Evolutionary conservation across 2,329 filamentous ascomycete species (phyloP).

Genomic region (Clarireedia monteithiana): DNA sequence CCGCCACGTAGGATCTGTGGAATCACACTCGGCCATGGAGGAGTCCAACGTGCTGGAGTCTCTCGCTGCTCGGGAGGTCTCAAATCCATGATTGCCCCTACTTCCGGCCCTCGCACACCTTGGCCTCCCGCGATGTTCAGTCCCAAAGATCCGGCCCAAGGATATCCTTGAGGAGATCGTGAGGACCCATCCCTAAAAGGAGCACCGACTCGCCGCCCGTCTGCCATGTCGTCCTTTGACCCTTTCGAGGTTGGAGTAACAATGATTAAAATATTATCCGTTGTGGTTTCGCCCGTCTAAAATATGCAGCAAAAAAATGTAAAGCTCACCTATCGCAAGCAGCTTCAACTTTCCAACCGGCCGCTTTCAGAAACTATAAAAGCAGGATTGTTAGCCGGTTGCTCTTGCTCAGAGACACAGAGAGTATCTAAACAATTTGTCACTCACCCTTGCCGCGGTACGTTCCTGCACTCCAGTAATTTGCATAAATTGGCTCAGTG

Average conservation of each 20-base stretch:
- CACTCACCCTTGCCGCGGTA: conserved; percentile 24
- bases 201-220: not conserved
- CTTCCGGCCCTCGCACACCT: too few species aligned
- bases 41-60: too few species aligned
- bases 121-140: too few species aligned
- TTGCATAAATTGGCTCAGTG: conserved; percentile 25
- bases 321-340: conserved; percentile 33
- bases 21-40: too few species aligned
- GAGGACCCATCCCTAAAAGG: too few species aligned
- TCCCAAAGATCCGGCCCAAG: too few species aligned
- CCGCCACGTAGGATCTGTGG: too few species aligned
- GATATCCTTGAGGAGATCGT: too few species aligned
- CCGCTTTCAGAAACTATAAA: conserved; percentile 30
- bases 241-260: not conserved
- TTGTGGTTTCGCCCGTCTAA: not conserved
- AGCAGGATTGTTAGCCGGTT: conserved; percentile 16
- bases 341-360: conserved; percentile 31
- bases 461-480: conserved; percentile 28
- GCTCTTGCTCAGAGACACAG: conserved; percentile 4
- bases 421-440: conserved; percentile 1
- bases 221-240: not conserved
- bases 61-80: too few species aligned
- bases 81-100: too few species aligned
- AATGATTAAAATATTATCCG: not conserved
- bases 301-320: not conserved